phyloP scores from a whole-genome alignment of 805 yeast genomes.

The Saturnispora gosingensis region DNA sequence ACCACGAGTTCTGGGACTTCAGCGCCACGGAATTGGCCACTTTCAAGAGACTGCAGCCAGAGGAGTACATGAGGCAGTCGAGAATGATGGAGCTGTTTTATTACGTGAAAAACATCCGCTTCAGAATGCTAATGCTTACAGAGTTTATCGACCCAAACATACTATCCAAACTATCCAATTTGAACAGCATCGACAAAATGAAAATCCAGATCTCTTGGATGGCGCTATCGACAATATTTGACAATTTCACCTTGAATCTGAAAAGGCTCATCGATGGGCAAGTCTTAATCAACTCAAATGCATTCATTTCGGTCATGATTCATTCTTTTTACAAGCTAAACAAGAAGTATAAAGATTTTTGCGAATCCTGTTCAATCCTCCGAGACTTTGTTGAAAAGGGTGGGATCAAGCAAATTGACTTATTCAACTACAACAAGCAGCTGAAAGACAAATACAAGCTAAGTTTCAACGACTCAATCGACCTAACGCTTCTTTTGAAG shows the following conservation, averaged over 20 bases:
- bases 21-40: neutral
- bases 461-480: slow-evolving; percentile 6
- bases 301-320: slow-evolving; percentile 1
- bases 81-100: slow-evolving; percentile 8
- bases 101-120: slow-evolving; percentile 7
- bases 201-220: slow-evolving; percentile 9
- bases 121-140: slow-evolving; percentile 6
- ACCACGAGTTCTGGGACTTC: slow-evolving; percentile 8
- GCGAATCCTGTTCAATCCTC: slow-evolving; percentile 3
- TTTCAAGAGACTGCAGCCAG: slow-evolving; percentile 3
- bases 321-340: slow-evolving; percentile 6
- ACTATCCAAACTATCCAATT: neutral
- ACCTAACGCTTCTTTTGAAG: slow-evolving; percentile 1
- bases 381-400: slow-evolving; percentile 6
- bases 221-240: slow-evolving; percentile 7
- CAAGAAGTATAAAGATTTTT: slow-evolving; percentile 8
- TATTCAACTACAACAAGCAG: neutral
- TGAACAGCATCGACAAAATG: slow-evolving; percentile 2
- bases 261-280: slow-evolving; percentile 7
- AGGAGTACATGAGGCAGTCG: slow-evolving; percentile 7
- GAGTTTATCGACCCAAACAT: slow-evolving; percentile 7
- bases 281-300: slow-evolving; percentile 1
- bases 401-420: neutral
- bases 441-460: slow-evolving; percentile 4
- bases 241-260: slow-evolving; percentile 2